These are phyloP conservation scores for Claviceps capensis DNA, from an alignment of 2,329 filamentous ascomycete genomes.

Conservation along the genomic window DNA sequence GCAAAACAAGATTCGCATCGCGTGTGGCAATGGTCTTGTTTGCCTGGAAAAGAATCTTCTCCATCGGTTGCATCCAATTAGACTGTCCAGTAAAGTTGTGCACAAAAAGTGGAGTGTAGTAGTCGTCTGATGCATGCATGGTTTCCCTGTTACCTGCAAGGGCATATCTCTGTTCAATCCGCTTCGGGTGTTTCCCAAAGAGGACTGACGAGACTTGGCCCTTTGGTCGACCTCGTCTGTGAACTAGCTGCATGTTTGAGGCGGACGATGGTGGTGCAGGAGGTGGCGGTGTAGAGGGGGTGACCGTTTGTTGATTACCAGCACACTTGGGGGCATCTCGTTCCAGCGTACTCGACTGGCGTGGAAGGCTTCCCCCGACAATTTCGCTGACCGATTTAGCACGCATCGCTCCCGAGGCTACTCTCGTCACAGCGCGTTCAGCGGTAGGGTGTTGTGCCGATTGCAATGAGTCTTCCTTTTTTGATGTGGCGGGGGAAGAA, in stretches of 20 bases:
- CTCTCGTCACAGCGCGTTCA: slow-evolving; percentile 51
- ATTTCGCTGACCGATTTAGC: slow-evolving; percentile 65
- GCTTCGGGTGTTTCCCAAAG: slow-evolving; percentile 54
- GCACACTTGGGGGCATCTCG: slow-evolving; percentile 16
- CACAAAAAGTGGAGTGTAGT: slow-evolving; percentile 49
- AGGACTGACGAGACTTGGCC: slow-evolving; percentile 61
- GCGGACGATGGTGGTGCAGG: slow-evolving; percentile 24
- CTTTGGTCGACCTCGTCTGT: slow-evolving; percentile 44
- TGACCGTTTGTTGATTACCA: slow-evolving; percentile 24
- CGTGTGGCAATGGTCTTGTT: slow-evolving; percentile 82
- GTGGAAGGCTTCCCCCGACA: slow-evolving; percentile 42
- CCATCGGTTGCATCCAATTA: slow-evolving; percentile 48
- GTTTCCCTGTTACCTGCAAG: slow-evolving; percentile 27
- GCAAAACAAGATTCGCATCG: slow-evolving; percentile 69
- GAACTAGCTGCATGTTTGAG: slow-evolving; percentile 18
- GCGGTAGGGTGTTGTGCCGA: slow-evolving; percentile 12
- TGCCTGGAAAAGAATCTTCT: slow-evolving; percentile 65
- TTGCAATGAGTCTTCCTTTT: background rate
- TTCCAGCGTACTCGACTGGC: slow-evolving; percentile 20
- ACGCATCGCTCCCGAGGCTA: slow-evolving; percentile 55
- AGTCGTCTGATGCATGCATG: slow-evolving; percentile 41
- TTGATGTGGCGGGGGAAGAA: slow-evolving; percentile 3
- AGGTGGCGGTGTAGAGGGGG: slow-evolving; percentile 24
- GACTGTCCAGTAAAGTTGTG: slow-evolving; percentile 41
- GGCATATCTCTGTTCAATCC: slow-evolving; percentile 32